A percentile compares a stretch with the other conserved stretches of the same genome.
These are phyloP conservation scores for Populus davidiana DNA, from an alignment of 345 rosid species.

Conservation along the genomic window DNA sequence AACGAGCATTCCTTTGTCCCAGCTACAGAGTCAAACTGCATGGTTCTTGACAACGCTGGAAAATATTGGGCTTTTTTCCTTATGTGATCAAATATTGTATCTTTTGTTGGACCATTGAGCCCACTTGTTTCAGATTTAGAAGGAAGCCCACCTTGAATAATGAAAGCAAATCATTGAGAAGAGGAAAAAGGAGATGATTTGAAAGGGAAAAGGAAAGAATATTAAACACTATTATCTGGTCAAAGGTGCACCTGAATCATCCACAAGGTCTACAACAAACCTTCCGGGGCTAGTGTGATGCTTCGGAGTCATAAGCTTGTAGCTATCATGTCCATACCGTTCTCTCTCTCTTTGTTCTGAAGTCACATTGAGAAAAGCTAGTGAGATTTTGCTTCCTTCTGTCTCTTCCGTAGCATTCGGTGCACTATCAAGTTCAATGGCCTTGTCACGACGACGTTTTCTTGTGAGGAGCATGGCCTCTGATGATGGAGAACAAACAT, in stretches of 20 bases:
- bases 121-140: constrained; percentile 25
- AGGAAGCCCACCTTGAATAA: constrained; percentile 30
- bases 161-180: neutral
- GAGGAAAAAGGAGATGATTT: neutral
- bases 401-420: constrained; percentile 26
- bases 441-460: constrained; percentile 39
- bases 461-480: constrained; percentile 43
- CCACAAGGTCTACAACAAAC: constrained; percentile 22
- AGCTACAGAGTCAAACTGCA: constrained; percentile 11
- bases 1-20: constrained; percentile 9
- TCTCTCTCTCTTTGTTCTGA: constrained; percentile 25
- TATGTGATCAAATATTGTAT: constrained; percentile 61
- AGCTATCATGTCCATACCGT: constrained; percentile 14
- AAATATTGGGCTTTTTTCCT: constrained; percentile 62
- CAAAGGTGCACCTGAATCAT: constrained; percentile 38
- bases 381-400: constrained; percentile 21
- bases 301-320: constrained; percentile 15
- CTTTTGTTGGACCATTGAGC: constrained; percentile 37
- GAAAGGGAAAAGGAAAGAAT: neutral
- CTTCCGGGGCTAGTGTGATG: constrained; percentile 11
- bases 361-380: constrained; percentile 19
- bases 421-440: constrained; percentile 29
- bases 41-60: constrained; percentile 36
- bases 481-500: constrained; percentile 31
- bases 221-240: neutral